Conservation (phyloP, 345 rosid genomes). For the Iberis pinnata region DNA sequence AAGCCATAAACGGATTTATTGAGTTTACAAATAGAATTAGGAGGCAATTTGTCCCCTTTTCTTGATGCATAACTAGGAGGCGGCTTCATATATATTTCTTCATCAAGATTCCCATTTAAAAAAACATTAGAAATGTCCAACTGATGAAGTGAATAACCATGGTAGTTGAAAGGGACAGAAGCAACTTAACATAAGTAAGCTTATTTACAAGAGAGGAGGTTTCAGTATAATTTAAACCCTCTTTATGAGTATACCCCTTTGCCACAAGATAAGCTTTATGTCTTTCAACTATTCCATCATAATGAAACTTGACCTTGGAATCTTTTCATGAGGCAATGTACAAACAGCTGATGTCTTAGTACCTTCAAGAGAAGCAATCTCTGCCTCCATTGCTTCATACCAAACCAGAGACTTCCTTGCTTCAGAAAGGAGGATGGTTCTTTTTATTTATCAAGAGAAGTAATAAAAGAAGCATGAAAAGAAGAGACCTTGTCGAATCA, state of each 20-base stretch:
- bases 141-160: background rate
- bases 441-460: no score
- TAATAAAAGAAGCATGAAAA: no score
- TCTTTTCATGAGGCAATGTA: no score
- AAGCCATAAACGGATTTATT: background rate
- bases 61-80: background rate
- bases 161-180: background rate
- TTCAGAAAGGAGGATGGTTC: no score
- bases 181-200: background rate
- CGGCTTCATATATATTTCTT: background rate
- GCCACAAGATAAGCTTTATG: no score
- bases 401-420: no score
- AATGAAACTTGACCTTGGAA: no score
- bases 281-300: no score
- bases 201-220: background rate
- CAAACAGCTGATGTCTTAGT: no score
- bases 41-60: background rate
- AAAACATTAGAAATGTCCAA: background rate
- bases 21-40: background rate
- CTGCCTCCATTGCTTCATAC: no score
- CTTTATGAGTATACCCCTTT: background rate
- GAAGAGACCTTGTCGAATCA: no score
- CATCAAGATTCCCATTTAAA: background rate
- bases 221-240: background rate
- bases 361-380: no score